Conservation (phyloP, 805 yeast genomes). For the Starmerella apis region DNA sequence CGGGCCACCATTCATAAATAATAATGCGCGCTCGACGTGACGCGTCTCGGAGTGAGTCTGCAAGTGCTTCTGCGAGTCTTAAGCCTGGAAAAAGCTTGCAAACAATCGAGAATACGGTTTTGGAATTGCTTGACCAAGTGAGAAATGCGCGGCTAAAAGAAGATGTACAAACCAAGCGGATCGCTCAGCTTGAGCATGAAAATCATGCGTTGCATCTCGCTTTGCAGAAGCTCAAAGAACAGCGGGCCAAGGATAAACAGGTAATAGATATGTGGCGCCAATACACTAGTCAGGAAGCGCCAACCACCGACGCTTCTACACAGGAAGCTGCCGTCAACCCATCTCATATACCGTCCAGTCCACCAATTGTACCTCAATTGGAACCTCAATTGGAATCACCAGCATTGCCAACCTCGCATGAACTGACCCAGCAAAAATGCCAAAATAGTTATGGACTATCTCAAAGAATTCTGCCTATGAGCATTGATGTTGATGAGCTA, state of each 20-base stretch:
- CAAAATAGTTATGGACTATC: background rate
- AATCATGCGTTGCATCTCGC: conserved; percentile 9
- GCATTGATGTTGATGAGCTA: conserved; percentile 11
- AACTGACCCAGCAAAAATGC: background rate
- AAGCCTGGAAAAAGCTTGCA: background rate
- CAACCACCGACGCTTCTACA: conserved; percentile 8
- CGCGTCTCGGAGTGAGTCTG: background rate
- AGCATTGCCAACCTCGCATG: background rate
- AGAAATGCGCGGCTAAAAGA: background rate
- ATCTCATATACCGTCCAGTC: conserved; percentile 7
- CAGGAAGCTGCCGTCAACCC: conserved; percentile 2
- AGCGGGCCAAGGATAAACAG: conserved; percentile 12
- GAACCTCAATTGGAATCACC: background rate
- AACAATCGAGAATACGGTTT: conserved; percentile 19
- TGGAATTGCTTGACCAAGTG: conserved; percentile 13
- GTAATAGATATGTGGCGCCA: conserved; percentile 11
- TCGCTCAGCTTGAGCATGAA: conserved; percentile 5
- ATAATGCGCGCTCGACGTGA: background rate
- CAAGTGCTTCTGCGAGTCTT: too few relatives aligned
- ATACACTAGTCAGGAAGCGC: background rate
- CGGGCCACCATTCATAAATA: background rate
- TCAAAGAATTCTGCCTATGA: conserved; percentile 13
- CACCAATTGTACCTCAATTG: background rate
- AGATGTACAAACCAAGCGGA: background rate
- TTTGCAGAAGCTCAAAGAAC: background rate